Base-by-base conservation (phyloP, 2,329 filamentous ascomycete species). In the Sporothrix pseudoabietina region DNA sequence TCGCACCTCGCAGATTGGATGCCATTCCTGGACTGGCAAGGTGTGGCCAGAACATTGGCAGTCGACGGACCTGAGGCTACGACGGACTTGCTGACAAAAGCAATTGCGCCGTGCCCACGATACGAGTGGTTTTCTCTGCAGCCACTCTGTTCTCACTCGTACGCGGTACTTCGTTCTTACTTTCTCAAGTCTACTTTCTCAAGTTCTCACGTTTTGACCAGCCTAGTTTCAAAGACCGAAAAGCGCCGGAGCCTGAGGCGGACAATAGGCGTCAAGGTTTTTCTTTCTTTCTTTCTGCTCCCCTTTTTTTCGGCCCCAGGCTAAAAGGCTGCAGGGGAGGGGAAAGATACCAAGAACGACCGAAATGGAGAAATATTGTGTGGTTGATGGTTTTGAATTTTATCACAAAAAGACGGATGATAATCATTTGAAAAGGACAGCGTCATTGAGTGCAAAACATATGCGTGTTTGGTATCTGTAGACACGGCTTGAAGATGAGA, bases 81-180 rank as follows among this genome's bases (percentile, higher is more conserved):
- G n/a, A 52, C 65, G 35, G 35, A 35, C n/a, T 52, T 68, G 65
- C 44, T 68, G 65, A 68, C 65, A 68, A 68, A 68, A 68, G 44
- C 65, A 49, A 52, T 22, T 10, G 14, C 65, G 16, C 52, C 22
- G 32, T 10, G 61, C 39, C 61, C 59, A 44, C 59, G 39, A 65
- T 65, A 65, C 61, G 63, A 49, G 44, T 49, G 44, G 14, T 52
- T 68, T 68, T 65, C 57, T 35, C 44, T 54, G 52, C 19, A 4
- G 10, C 52, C 52, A 26, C 52, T 22, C 41, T 26, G 26, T 26
- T 26, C 26, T 26, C 2, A 26, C 12, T 26, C 26, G 26, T 26
- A 41, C 39, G 6, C 3, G 10, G 39, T 26, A 26, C 26, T 26
- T 26, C 26, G 26, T 26, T 26, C 26, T 26, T 26, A 26, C 26